These are phyloP conservation scores for Dioszegia hungarica DNA, from an alignment of 768 basidiomycete genomes.

Conservation along the genomic window DNA sequence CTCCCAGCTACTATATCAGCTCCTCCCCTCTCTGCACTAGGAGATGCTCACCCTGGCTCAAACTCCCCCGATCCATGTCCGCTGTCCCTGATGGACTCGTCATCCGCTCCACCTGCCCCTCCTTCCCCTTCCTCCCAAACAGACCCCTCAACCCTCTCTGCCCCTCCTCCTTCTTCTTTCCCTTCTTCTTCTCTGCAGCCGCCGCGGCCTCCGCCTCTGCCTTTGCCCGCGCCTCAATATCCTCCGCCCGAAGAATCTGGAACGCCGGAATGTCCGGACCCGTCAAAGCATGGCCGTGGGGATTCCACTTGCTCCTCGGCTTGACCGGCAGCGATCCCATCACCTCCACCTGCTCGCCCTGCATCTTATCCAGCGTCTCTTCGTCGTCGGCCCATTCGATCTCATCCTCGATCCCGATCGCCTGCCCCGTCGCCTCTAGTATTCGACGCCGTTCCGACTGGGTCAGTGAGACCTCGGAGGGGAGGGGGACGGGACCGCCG, in stretches of 20 bases:
- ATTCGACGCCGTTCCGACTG: not conserved
- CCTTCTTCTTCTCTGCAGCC: no score
- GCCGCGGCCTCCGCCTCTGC: no score
- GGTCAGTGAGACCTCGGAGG: no score
- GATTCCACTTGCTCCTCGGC: not conserved
- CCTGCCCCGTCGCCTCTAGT: not conserved
- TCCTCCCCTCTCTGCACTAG: no score
- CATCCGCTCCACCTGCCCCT: no score
- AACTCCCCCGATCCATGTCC: no score
- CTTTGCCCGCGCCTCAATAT: no score
- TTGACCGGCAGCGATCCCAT: not conserved
- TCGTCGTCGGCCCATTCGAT: constrained; percentile 26
- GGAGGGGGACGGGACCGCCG: no score
- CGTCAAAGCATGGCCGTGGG: not conserved
- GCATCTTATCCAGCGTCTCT: constrained; percentile 16
- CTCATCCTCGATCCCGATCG: constrained; percentile 30
- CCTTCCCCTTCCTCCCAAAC: constrained; percentile 6
- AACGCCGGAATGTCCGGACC: no score
- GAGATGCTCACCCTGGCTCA: not conserved
- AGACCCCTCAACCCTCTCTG: not conserved
- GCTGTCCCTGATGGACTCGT: not conserved
- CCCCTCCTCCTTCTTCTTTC: constrained; percentile 1
- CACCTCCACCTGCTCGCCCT: not conserved
- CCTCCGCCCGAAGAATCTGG: not conserved
- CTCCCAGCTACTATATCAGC: not conserved